Evolutionary conservation across 257 asterid genomes (phyloP).

Genomic region (Capsicum baccatum): DNA sequence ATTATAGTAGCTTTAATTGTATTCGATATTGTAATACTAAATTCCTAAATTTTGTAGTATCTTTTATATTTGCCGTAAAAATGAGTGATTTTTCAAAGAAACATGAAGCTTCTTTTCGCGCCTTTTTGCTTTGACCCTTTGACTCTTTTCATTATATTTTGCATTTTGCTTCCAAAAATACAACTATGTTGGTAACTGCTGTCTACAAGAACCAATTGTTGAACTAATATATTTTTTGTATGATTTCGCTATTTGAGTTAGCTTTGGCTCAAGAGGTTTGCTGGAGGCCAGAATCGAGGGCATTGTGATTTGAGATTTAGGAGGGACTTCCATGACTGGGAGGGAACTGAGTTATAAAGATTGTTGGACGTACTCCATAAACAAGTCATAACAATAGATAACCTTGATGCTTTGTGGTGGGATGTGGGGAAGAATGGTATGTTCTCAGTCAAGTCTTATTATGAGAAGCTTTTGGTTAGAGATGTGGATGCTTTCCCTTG

Average conservation of each 20-base stretch:
- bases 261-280: too few species aligned
- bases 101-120: neutral
- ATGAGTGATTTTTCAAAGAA: neutral
- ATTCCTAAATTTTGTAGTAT: neutral
- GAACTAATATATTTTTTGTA: neutral
- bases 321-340: too few species aligned
- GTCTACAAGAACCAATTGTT: neutral
- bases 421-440: too few species aligned
- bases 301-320: too few species aligned
- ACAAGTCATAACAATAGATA: too few species aligned
- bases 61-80: slow-evolving; percentile 9
- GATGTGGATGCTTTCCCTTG: too few species aligned
- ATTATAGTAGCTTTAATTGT: neutral
- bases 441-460: too few species aligned
- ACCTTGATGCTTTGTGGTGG: too few species aligned
- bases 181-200: neutral
- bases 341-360: too few species aligned
- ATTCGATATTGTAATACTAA: neutral
- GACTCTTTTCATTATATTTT: neutral
- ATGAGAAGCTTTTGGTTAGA: too few species aligned
- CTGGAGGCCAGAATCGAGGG: too few species aligned
- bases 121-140: neutral
- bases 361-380: too few species aligned
- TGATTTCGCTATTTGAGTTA: neutral
- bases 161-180: neutral